Evolutionary conservation across 2,329 filamentous ascomycete genomes (phyloP), one percentile per base, ranked within the genome.

Genomic region (Curvularia sp.): DNA sequence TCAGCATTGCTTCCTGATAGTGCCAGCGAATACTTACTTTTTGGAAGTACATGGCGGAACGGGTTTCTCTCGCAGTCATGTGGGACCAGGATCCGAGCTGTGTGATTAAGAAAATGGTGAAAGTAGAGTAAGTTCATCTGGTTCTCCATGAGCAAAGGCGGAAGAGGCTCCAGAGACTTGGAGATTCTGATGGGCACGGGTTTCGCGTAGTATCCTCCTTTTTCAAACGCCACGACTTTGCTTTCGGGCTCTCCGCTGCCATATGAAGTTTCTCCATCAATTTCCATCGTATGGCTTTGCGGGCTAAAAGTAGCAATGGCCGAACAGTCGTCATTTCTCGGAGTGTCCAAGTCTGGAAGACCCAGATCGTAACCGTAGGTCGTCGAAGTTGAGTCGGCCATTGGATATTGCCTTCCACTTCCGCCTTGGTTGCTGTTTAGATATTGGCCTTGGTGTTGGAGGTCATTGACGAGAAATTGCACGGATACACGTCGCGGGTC

Each of bases 111-210:
- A 70, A 95, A 89, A 67, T 88, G 86, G 71, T 89, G 86, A 64
- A 89, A 89, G 68, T 89, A 89, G 65, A 95, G 82, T 61, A 95
- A 76, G 69, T 95, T 94, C 86, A 94, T 94, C 1, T 87, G 89
- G 66, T 92, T 93, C 38, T 89, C 85, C 43, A 85, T 77, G 30
- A 93, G 79, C 9, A 84, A 78, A 4, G 78, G 68, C 4, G 87
- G 87, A 22, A 89, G 72, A 2, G 82, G 83, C 56, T 83, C 85
- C 31, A 89, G 73, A 51, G 81, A 81, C 60, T 84, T 83, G 2
- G 85, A 82, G 24, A 88, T 86, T 58, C 83, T 84, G 62, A 93
- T 88, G 0, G 84, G 79, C 0, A 93, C 88, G 0, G 89, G 88
- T 35, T 85, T 85, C 12, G 84, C 83, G 75, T 93, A 93, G 69